A percentile compares a stretch with the other conserved stretches of the same genome.
phyloP scores from a whole-genome alignment of 164 flowering plant species.

The Vitis rupestris region DNA sequence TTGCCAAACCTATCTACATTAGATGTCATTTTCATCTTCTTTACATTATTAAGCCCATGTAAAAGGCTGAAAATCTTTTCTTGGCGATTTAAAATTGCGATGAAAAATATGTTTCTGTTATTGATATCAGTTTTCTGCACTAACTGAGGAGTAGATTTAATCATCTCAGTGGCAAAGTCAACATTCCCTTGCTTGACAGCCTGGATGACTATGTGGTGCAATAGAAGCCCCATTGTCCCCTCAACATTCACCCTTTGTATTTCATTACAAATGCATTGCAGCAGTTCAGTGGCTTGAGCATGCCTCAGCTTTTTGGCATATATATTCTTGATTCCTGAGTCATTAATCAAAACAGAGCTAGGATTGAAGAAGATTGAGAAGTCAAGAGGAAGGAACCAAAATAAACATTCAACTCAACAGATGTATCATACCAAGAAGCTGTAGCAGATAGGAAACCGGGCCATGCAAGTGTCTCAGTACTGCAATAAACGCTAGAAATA shows the following conservation, averaged over 20 bases:
- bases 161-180: slow-evolving; percentile 12
- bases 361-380: not conserved
- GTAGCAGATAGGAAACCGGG: not conserved
- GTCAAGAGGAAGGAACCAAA: not conserved
- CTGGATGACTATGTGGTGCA: slow-evolving; percentile 4
- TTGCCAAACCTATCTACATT: slow-evolving; percentile 12
- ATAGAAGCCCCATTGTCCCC: not conserved
- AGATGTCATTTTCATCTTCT: slow-evolving; percentile 3
- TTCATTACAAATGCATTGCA: not conserved
- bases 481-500: not conserved
- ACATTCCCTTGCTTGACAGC: slow-evolving; percentile 24
- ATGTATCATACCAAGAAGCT: not conserved
- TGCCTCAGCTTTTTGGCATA: slow-evolving; percentile 16
- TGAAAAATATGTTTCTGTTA: slow-evolving; percentile 7
- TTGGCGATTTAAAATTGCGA: slow-evolving; percentile 21
- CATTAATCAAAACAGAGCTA: not conserved
- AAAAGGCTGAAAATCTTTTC: slow-evolving; percentile 29
- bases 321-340: slow-evolving; percentile 8
- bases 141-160: slow-evolving; percentile 10
- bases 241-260: not conserved
- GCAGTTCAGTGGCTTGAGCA: slow-evolving; percentile 12
- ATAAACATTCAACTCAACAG: not conserved
- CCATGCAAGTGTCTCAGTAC: not conserved
- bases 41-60: slow-evolving; percentile 7
- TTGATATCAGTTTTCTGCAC: slow-evolving; percentile 3